A percentile compares a stretch with the other conserved stretches of the same genome.
phyloP scores from a whole-genome alignment of 192 early-diverging fungal species.

The Lunasporangiospora selenospora region DNA sequence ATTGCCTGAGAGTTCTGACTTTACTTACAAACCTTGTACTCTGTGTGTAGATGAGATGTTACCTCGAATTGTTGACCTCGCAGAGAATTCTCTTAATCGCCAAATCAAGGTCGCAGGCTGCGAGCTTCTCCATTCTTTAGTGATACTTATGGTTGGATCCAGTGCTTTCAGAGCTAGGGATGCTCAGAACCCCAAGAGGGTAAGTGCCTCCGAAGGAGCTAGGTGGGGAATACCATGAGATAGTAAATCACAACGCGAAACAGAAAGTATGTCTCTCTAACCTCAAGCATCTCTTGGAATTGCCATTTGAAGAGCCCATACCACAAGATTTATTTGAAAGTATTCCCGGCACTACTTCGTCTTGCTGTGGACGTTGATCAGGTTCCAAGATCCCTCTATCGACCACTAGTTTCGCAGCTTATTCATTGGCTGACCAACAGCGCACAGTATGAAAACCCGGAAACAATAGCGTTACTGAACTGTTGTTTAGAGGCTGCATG shows the following conservation, averaged over 20 bases:
- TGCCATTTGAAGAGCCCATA: slow-evolving; percentile 57
- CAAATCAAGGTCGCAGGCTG: slow-evolving; percentile 79
- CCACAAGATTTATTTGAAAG: slow-evolving; percentile 63
- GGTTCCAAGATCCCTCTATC: slow-evolving; percentile 72
- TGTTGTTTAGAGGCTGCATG: slow-evolving; percentile 71
- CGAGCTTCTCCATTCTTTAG: slow-evolving; percentile 74
- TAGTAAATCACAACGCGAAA: not conserved
- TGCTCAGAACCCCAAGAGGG: slow-evolving; percentile 45
- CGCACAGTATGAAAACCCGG: slow-evolving; percentile 76
- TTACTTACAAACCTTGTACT: not conserved
- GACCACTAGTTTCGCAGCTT: slow-evolving; percentile 66
- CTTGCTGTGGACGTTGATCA: slow-evolving; percentile 76
- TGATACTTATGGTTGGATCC: slow-evolving; percentile 79
- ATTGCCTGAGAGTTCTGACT: too few species aligned
- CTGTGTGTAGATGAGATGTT: slow-evolving; percentile 70
- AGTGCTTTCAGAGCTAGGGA: slow-evolving; percentile 61
- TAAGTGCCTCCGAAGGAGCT: too few species aligned
- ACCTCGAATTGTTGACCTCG: slow-evolving; percentile 77
- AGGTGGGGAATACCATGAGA: too few species aligned
- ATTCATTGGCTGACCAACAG: slow-evolving; percentile 87
- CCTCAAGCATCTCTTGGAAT: not conserved
- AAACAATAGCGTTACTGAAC: slow-evolving; percentile 74
- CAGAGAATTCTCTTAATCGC: slow-evolving; percentile 74
- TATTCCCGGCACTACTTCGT: slow-evolving; percentile 76
- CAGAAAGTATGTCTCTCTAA: not conserved